These are phyloP conservation scores for Aotearoamyces nothofagi DNA, from an alignment of 2,329 filamentous ascomycete species.

Conservation along the genomic window DNA sequence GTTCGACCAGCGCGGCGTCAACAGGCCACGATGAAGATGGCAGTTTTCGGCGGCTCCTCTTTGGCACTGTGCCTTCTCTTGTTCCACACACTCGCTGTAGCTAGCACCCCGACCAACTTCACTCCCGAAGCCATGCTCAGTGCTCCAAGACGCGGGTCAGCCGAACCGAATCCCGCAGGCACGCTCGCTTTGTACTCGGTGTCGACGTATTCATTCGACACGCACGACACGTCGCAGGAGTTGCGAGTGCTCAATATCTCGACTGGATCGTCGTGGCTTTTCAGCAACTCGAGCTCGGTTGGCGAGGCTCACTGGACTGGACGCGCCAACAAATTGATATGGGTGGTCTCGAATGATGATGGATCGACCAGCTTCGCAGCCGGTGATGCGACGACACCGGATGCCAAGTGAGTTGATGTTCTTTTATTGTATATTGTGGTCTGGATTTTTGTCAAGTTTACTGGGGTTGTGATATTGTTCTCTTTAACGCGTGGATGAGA, in stretches of 20 bases:
- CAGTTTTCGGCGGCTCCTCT: too few species aligned
- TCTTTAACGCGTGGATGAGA: too few species aligned
- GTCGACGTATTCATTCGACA: conserved; percentile 65
- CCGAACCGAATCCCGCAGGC: conserved; percentile 51
- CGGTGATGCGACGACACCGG: conserved; percentile 10
- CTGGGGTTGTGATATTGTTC: too few species aligned
- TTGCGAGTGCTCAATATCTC: conserved; percentile 53
- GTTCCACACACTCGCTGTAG: too few species aligned
- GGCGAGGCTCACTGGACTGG: conserved; percentile 12
- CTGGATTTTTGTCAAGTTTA: too few species aligned
- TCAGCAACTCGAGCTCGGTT: conserved; percentile 12
- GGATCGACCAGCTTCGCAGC: conserved; percentile 11
- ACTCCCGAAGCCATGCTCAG: conserved; percentile 63
- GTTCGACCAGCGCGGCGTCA: too few species aligned
- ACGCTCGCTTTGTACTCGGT: conserved; percentile 49
- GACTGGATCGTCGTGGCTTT: conserved; percentile 7
- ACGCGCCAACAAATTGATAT: conserved; percentile 11
- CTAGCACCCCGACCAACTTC: too few species aligned
- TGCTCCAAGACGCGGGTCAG: conserved; percentile 54
- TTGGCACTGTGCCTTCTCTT: too few species aligned
- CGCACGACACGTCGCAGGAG: conserved; percentile 50
- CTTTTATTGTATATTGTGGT: conserved; percentile 6
- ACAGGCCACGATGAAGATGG: too few species aligned
- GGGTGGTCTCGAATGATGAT: conserved; percentile 11
- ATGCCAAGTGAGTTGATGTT: conserved; percentile 8